Evolutionary conservation across 2,329 filamentous ascomycete genomes (phyloP).

Genomic region (Hypoxylon sp.): DNA sequence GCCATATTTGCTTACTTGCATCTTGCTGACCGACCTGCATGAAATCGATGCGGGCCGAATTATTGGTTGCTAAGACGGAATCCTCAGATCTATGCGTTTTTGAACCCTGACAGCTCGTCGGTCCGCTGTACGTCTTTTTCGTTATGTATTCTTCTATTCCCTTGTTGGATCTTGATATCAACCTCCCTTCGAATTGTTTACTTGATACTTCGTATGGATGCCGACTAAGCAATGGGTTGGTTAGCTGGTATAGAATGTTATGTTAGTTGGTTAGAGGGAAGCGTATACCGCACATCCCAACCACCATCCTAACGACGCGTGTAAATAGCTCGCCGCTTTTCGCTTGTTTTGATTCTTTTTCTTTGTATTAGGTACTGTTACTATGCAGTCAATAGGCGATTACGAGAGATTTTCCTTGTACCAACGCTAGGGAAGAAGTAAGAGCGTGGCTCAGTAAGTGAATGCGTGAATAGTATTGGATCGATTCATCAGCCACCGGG

Average conservation of each 20-base stretch:
- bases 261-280: conserved; percentile 6
- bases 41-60: conserved; percentile 24
- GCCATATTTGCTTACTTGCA: conserved; percentile 37
- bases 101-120: conserved; percentile 8
- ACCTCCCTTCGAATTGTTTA: not conserved
- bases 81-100: conserved; percentile 4
- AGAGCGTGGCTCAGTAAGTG: conserved; percentile 32
- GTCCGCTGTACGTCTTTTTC: conserved; percentile 14
- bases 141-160: conserved; percentile 10
- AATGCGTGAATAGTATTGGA: conserved; percentile 11
- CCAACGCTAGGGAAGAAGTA: conserved; percentile 15
- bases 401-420: conserved; percentile 18
- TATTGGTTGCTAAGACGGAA: conserved; percentile 18
- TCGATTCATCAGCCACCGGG: conserved; percentile 17
- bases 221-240: not conserved
- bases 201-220: not conserved
- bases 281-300: conserved; percentile 2
- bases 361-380: conserved; percentile 14
- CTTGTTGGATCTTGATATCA: not conserved
- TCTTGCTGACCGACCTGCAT: conserved; percentile 29
- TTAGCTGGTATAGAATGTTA: not conserved
- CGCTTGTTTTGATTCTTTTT: conserved; percentile 8
- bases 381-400: conserved; percentile 23
- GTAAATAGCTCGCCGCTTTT: conserved; percentile 18
- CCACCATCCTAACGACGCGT: conserved; percentile 14